phyloP scores from a whole-genome alignment of 2,329 filamentous ascomycete species.

The Arachnomyces sp. region DNA sequence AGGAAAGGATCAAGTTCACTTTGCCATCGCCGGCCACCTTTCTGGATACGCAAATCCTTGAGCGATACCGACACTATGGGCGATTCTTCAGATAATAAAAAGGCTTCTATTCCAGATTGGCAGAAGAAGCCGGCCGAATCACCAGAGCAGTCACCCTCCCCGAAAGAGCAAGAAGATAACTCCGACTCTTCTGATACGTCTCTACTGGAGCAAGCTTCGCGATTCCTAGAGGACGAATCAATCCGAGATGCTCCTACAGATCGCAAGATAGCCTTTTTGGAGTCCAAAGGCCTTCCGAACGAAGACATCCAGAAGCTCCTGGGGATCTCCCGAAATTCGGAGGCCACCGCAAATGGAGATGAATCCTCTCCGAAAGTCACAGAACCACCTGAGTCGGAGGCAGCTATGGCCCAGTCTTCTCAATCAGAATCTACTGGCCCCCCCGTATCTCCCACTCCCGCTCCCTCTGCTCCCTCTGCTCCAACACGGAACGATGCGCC shows the following conservation, averaged over 20 bases:
- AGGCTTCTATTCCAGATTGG: constrained; percentile 33
- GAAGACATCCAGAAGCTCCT: constrained; percentile 64
- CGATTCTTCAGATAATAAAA: constrained; percentile 20
- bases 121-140: constrained; percentile 22
- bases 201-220: constrained; percentile 60
- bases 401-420: neutral
- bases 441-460: constrained; percentile 6
- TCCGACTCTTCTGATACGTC: constrained; percentile 18
- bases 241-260: constrained; percentile 63
- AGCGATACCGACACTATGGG: constrained; percentile 22
- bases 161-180: constrained; percentile 14
- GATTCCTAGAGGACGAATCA: constrained; percentile 67
- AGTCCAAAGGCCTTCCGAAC: constrained; percentile 63
- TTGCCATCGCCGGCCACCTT: too few relatives aligned
- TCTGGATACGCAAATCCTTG: neutral
- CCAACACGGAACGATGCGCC: constrained; percentile 39
- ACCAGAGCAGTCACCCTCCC: constrained; percentile 29
- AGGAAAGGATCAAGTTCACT: too few relatives aligned
- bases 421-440: constrained; percentile 7
- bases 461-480: constrained; percentile 12
- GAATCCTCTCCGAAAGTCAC: constrained; percentile 1
- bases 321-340: constrained; percentile 28
- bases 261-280: constrained; percentile 68
- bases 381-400: neutral
- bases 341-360: constrained; percentile 16